Evolutionary conservation across 495 filamentous ascomycete genomes (phyloP).

Genomic region (Penicillium waksmanii): DNA sequence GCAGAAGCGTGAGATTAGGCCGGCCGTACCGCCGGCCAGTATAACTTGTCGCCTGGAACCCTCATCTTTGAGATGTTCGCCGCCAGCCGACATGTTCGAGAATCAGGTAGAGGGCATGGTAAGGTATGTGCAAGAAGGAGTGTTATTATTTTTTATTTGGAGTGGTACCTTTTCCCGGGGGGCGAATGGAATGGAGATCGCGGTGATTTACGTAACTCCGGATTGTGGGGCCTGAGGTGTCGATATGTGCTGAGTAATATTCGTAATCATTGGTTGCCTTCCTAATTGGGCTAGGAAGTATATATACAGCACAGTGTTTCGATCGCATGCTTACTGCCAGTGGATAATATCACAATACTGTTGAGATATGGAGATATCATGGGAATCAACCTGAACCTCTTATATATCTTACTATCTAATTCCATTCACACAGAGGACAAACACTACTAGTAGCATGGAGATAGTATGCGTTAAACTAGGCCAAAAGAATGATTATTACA

Average conservation of each 20-base stretch:
- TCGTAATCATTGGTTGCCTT: too few relatives aligned
- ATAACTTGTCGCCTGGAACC: constrained; percentile 83
- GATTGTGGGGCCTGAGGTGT: constrained; percentile 5
- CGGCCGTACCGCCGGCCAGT: constrained; percentile 82
- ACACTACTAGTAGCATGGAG: too few relatives aligned
- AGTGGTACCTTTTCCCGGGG: constrained; percentile 8
- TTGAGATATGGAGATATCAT: too few relatives aligned
- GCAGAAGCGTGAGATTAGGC: constrained; percentile 90
- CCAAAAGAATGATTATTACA: too few relatives aligned
- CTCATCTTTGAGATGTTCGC: constrained; percentile 88
- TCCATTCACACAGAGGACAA: too few relatives aligned
- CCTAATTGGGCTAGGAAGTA: too few relatives aligned
- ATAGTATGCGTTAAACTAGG: too few relatives aligned
- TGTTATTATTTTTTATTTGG: constrained; percentile 4
- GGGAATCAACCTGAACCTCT: too few relatives aligned
- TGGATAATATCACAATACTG: too few relatives aligned
- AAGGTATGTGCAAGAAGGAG: background rate
- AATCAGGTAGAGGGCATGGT: constrained; percentile 17
- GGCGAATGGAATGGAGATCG: constrained; percentile 19
- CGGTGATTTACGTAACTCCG: constrained; percentile 16
- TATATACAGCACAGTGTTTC: too few relatives aligned
- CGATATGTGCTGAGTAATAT: background rate
- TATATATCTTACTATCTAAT: too few relatives aligned
- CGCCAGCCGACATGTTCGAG: constrained; percentile 73
- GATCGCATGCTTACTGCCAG: too few relatives aligned